Evolutionary conservation across 2,329 filamentous ascomycete genomes (phyloP).

Genomic region (Xenosphaeropsis pyriputrescens): DNA sequence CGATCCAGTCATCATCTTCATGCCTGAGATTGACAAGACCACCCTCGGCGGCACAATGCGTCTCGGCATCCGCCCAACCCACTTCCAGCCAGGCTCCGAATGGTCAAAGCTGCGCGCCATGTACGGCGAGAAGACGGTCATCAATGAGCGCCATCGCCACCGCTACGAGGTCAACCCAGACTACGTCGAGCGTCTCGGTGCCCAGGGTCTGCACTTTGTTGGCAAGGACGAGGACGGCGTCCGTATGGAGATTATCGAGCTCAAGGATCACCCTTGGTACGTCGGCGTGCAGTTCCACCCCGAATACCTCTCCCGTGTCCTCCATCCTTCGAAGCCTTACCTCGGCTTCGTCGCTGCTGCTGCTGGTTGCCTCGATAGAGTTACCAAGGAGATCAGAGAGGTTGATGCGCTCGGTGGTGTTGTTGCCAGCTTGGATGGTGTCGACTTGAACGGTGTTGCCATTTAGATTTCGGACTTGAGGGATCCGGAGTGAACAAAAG

Average conservation of each 20-base stretch:
- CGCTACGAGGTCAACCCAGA: constrained; percentile 83
- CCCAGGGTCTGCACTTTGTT: constrained; percentile 58
- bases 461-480: not conserved
- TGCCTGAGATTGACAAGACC: constrained; percentile 74
- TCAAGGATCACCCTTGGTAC: constrained; percentile 73
- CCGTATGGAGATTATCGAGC: constrained; percentile 72
- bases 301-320: constrained; percentile 66
- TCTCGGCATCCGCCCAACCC: constrained; percentile 57
- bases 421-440: not conserved
- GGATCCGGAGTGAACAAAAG: too few species aligned
- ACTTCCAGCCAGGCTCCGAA: constrained; percentile 62
- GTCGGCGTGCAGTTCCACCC: constrained; percentile 83
- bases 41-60: constrained; percentile 80
- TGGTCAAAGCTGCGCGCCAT: constrained; percentile 67
- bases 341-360: constrained; percentile 75
- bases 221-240: constrained; percentile 67
- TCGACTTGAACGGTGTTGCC: not conserved
- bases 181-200: constrained; percentile 52
- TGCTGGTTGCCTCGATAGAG: constrained; percentile 14
- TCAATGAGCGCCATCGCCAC: constrained; percentile 71
- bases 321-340: constrained; percentile 61
- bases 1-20: constrained; percentile 57
- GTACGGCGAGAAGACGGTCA: constrained; percentile 43
- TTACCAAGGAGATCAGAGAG: constrained; percentile 8
- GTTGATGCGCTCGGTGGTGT: not conserved